A percentile compares a stretch with the other conserved stretches of the same genome.
Conservation (phyloP, 805 yeast genomes). For the Tetrapisispora phaffii region DNA sequence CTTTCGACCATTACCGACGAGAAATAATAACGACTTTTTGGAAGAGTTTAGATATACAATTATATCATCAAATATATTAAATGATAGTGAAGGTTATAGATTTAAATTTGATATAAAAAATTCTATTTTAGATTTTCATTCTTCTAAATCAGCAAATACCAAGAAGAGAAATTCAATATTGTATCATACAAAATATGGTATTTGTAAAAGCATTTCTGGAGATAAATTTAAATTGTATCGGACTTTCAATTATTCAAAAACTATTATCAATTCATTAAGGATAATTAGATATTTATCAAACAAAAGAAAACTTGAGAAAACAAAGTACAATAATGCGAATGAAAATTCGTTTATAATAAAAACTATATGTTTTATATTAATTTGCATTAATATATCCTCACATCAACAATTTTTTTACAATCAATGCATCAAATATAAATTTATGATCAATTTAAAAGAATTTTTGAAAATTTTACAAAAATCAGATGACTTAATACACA, state of each 20-base stretch:
- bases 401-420: slow-evolving; percentile 17
- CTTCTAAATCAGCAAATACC: background rate
- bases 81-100: slow-evolving; percentile 29
- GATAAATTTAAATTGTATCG: slow-evolving; percentile 3
- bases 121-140: slow-evolving; percentile 15
- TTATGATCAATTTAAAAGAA: slow-evolving; percentile 10
- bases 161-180: too few relatives aligned
- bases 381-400: slow-evolving; percentile 13
- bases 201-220: slow-evolving; percentile 4
- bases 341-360: background rate
- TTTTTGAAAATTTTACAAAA: slow-evolving; percentile 11
- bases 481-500: slow-evolving; percentile 21
- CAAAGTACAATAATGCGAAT: too few relatives aligned
- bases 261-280: slow-evolving; percentile 2
- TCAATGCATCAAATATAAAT: slow-evolving; percentile 14
- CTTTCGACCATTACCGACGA: background rate
- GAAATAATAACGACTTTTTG: slow-evolving; percentile 24
- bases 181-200: slow-evolving; percentile 16
- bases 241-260: slow-evolving; percentile 6
- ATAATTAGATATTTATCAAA: background rate
- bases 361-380: slow-evolving; percentile 8
- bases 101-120: slow-evolving; percentile 14
- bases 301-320: too few relatives aligned
- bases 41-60: slow-evolving; percentile 45
- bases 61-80: slow-evolving; percentile 40